Conservation (phyloP, 352 stramenopile species). For the Phytophthora lateralis region DNA sequence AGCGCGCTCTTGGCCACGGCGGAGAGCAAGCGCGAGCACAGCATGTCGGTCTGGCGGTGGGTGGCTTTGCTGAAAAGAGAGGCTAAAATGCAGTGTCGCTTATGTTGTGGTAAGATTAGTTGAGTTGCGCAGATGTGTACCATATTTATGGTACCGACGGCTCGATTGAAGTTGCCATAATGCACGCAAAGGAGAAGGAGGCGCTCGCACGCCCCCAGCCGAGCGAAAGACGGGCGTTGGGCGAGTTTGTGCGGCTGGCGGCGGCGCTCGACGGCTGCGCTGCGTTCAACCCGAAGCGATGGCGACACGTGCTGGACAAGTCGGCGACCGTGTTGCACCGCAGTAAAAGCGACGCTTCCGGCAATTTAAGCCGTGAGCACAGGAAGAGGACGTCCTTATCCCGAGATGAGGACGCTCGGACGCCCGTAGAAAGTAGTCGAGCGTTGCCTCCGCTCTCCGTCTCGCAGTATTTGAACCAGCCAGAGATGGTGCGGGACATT, state of each 20-base stretch:
- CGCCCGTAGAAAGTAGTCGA: neutral
- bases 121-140: neutral
- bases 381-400: constrained; percentile 20
- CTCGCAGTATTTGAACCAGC: constrained; percentile 51
- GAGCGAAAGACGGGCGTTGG: neutral
- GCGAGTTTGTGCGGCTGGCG: constrained; percentile 58
- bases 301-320: constrained; percentile 51
- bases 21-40: constrained; percentile 42
- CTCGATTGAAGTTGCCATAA: constrained; percentile 20
- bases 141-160: constrained; percentile 1
- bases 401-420: constrained; percentile 37
- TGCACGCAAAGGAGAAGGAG: constrained; percentile 1
- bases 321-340: constrained; percentile 32
- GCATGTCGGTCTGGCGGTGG: constrained; percentile 32
- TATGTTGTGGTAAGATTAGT: constrained; percentile 6
- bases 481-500: constrained; percentile 41
- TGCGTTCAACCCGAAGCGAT: constrained; percentile 65
- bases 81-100: constrained; percentile 8
- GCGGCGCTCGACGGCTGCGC: constrained; percentile 52
- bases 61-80: constrained; percentile 22
- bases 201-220: neutral
- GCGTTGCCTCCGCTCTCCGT: constrained; percentile 30
- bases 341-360: neutral
- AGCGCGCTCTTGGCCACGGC: constrained; percentile 43
- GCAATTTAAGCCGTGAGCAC: constrained; percentile 1